Conservation (phyloP, 129 eudicot genomes). For the Solidago caesia region DNA sequence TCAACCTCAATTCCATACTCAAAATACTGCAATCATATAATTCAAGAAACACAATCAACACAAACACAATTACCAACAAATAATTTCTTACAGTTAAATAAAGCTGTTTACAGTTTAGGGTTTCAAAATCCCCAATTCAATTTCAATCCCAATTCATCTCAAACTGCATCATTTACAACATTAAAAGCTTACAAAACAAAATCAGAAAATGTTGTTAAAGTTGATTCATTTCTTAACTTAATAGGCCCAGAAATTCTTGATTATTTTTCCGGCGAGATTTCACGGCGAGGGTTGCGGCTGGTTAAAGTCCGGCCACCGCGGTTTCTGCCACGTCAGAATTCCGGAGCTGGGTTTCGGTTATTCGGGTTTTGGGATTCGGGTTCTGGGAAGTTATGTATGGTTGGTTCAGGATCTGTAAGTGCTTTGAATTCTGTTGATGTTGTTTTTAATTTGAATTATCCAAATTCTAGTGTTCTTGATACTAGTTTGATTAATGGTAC, state of each 20-base stretch:
- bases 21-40: constrained; percentile 45
- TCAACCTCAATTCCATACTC: constrained; percentile 44
- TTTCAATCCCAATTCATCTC: constrained; percentile 22
- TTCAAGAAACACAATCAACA: constrained; percentile 36
- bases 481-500: constrained; percentile 74
- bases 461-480: constrained; percentile 45
- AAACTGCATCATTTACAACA: constrained; percentile 35
- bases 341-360: constrained; percentile 42
- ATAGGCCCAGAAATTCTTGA: constrained; percentile 16
- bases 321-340: constrained; percentile 21
- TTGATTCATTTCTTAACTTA: constrained; percentile 20
- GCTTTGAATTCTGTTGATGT: constrained; percentile 37
- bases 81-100: constrained; percentile 26
- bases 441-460: constrained; percentile 72
- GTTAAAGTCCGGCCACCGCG: constrained; percentile 56
- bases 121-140: constrained; percentile 38
- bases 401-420: constrained; percentile 56
- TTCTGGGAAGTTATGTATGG: constrained; percentile 72
- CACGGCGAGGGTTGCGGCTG: constrained; percentile 51
- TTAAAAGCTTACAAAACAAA: constrained; percentile 38
- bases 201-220: constrained; percentile 18
- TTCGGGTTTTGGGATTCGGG: constrained; percentile 59
- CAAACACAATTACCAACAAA: background rate
- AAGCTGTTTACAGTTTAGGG: constrained; percentile 37
- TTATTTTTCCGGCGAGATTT: constrained; percentile 23